Conservation (phyloP, 2,329 filamentous ascomycete genomes). For the Aspergillus clavatus region DNA sequence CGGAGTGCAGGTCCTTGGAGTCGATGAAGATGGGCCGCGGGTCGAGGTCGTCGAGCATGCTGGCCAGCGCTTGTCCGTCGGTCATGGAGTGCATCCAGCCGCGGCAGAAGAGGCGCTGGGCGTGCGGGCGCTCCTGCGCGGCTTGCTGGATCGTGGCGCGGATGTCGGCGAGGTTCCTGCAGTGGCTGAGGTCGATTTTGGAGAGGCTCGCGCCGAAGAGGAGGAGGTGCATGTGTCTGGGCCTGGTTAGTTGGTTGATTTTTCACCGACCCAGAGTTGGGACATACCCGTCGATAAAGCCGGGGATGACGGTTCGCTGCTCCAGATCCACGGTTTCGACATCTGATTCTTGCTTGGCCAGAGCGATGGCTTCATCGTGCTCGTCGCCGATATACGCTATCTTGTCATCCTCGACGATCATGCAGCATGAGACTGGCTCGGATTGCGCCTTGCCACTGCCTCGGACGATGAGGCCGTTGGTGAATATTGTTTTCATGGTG, state of each 20-base stretch:
- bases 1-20: conserved; percentile 46
- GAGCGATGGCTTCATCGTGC: conserved; percentile 17
- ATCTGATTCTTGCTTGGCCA: conserved; percentile 13
- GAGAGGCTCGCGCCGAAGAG: conserved; percentile 44
- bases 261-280: conserved; percentile 8
- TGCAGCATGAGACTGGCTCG: conserved; percentile 8
- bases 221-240: conserved; percentile 36
- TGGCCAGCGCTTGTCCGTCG: conserved; percentile 38
- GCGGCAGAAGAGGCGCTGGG: conserved; percentile 42
- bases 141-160: conserved; percentile 36
- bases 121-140: conserved; percentile 34
- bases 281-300: conserved; percentile 48
- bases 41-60: conserved; percentile 45
- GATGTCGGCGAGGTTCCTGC: conserved; percentile 41
- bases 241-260: not conserved
- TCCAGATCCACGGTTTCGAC: conserved; percentile 28
- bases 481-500: conserved; percentile 17
- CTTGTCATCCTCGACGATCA: conserved; percentile 38
- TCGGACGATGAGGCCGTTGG: conserved; percentile 11
- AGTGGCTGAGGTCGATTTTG: conserved; percentile 41
- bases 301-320: conserved; percentile 38
- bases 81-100: conserved; percentile 49
- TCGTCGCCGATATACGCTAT: conserved; percentile 39
- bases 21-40: conserved; percentile 47
- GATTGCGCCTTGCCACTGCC: not conserved